Base-by-base conservation (phyloP, 2,329 filamentous ascomycete species). In the Hirsutella thompsonii region DNA sequence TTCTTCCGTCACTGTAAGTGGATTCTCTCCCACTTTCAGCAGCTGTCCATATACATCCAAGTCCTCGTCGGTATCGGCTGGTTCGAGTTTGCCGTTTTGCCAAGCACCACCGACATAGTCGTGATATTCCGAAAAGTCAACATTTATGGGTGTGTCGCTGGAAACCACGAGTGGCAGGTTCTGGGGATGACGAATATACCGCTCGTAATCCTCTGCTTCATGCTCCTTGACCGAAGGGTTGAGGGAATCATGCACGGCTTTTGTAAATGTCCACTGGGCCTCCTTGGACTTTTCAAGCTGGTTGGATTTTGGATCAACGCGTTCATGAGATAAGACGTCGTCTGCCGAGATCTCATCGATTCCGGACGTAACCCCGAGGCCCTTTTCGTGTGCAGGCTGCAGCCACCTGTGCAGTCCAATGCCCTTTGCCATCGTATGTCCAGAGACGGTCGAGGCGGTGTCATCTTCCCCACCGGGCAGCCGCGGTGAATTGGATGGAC, bases 141-240 rank as follows among this genome's bases (percentile, higher is more conserved):
- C 63, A 44, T 77, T 68, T 2, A 71, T 68, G 0, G 79, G 76
- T 3, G 75, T 70, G 44, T 85, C 79, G 32, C 72, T 77, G 4
- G 80, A 83, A 1, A 85, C 72, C 0, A 92, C 86, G 2, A 98
- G 72, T 0, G 90, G 88, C 1, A 98, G 76, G 41, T 82, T 89
- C 42, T 94, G 80, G 2, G 92, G 89, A 54, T 98, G 92, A 37
- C 75, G 78, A 49, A 98, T 79, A 60, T 96, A 98, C 20, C 83
- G 78, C 44, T 80, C 74, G 57, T 98, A 98, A 57, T 96, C 92
- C 37, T 83, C 79, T 20, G 79, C 77, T 63, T 96, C 90, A 32
- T 76, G 72, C 8, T 72, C 63, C 8, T 76, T 83, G 30, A 98
- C 85, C 1, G 78, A 80, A 1, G 92, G 92, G 49, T 94, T 83